phyloP scores from a whole-genome alignment of 768 basidiomycete genomes.

The Boletellus sp. region DNA sequence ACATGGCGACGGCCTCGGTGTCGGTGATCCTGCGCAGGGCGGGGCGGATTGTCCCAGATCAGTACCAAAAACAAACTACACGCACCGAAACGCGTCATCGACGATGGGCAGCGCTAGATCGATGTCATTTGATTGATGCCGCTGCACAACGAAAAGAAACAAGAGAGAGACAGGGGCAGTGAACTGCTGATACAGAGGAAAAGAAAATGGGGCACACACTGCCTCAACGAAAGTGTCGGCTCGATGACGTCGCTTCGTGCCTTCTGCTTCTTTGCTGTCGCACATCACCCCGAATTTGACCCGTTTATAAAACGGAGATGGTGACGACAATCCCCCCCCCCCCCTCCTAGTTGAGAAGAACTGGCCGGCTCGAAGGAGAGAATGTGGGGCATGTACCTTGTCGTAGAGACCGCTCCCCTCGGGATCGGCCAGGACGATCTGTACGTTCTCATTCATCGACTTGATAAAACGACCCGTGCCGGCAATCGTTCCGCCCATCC shows the following conservation, averaged over 20 bases:
- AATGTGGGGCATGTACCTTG: constrained; percentile 61
- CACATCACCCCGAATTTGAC: constrained; percentile 95
- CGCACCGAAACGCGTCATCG: constrained; percentile 74
- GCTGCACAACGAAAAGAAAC: constrained; percentile 36
- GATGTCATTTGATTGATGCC: constrained; percentile 91
- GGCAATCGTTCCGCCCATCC: constrained; percentile 95
- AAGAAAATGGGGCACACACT: constrained; percentile 51
- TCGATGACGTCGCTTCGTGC: constrained; percentile 88
- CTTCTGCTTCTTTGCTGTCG: constrained; percentile 88
- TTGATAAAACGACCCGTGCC: constrained; percentile 82
- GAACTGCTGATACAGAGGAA: background rate
- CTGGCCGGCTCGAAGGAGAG: background rate
- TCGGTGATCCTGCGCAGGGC: constrained; percentile 89
- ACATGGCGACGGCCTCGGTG: constrained; percentile 93
- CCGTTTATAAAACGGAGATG: constrained; percentile 33
- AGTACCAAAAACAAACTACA: background rate
- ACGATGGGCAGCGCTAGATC: constrained; percentile 79
- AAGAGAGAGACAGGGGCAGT: no score
- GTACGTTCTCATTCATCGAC: constrained; percentile 58
- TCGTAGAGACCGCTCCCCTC: constrained; percentile 95
- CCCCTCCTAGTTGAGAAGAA: no score
- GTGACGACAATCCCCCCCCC: no score
- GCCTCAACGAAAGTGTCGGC: constrained; percentile 95
- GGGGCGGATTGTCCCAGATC: no score
- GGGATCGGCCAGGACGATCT: constrained; percentile 82